phyloP scores from a whole-genome alignment of 805 yeast species.

The Candida verbasci region DNA sequence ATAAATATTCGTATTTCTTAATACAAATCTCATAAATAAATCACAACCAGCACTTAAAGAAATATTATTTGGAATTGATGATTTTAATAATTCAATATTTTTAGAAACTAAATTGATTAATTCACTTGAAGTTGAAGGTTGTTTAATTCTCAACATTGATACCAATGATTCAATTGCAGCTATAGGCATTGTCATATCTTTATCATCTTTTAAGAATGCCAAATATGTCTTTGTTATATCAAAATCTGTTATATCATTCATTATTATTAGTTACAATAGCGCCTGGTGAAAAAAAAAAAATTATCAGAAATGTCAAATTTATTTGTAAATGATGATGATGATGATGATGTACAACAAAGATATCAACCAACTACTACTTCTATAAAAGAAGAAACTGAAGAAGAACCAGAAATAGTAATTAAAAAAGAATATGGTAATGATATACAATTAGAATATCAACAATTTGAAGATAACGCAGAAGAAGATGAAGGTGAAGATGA shows the following conservation, averaged over 20 bases:
- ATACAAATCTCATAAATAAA: slow-evolving; percentile 87
- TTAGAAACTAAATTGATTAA: slow-evolving; percentile 74
- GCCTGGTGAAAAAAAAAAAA: background rate
- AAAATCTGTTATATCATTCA: slow-evolving; percentile 33
- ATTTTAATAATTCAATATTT: slow-evolving; percentile 71
- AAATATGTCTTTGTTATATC: slow-evolving; percentile 82
- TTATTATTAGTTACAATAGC: background rate
- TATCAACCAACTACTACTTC: slow-evolving; percentile 11
- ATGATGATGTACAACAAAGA: too few relatives aligned
- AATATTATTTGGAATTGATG: slow-evolving; percentile 82
- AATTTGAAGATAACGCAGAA: background rate
- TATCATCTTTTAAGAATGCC: slow-evolving; percentile 76
- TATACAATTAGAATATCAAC: background rate
- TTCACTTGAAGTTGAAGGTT: slow-evolving; percentile 92
- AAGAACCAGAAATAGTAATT: slow-evolving; percentile 2
- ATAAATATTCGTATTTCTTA: slow-evolving; percentile 79
- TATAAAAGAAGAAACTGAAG: slow-evolving; percentile 7
- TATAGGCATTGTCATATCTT: slow-evolving; percentile 98
- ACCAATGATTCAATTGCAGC: slow-evolving; percentile 97
- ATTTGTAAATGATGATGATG: slow-evolving; percentile 17
- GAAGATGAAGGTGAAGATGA: slow-evolving; percentile 9
- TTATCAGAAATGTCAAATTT: slow-evolving; percentile 7
- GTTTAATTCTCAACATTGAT: slow-evolving; percentile 71
- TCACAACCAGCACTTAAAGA: slow-evolving; percentile 97
- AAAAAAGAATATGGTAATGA: slow-evolving; percentile 5